Evolutionary conservation across 225 moss, liverwort and hornwort genomes (phyloP).

Genomic region (Straminergon stramineum): DNA sequence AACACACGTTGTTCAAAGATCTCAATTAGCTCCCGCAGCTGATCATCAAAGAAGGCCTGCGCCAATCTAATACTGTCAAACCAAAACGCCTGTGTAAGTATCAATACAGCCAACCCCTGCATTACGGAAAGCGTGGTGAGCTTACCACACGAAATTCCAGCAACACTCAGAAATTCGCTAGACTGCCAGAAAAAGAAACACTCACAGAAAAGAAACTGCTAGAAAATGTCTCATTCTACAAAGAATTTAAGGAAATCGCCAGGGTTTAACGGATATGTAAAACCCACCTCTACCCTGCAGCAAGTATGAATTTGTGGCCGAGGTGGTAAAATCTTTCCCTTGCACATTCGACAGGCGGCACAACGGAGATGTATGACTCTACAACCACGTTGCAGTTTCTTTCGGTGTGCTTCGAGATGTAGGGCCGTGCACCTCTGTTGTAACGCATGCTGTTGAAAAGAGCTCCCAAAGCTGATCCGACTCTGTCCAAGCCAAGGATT

Average conservation of each 20-base stretch:
- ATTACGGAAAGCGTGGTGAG: neutral
- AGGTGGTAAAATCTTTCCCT: neutral
- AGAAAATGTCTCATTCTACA: neutral
- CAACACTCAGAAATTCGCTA: neutral
- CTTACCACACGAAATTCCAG: neutral
- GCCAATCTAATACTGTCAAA: neutral
- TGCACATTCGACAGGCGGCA: constrained; percentile 10
- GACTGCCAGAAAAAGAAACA: neutral
- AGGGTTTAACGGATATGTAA: neutral
- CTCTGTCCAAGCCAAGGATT: neutral
- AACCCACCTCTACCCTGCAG: neutral
- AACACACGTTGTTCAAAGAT: neutral
- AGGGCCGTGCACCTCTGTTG: constrained; percentile 19
- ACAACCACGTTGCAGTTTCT: constrained; percentile 20
- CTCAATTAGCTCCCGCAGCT: neutral
- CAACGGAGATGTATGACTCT: constrained; percentile 41
- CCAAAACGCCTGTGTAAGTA: neutral
- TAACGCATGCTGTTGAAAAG: neutral
- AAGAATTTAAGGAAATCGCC: neutral
- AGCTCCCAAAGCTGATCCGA: neutral
- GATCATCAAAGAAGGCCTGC: neutral
- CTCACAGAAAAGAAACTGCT: neutral
- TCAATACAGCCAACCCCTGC: neutral
- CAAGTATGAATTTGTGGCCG: neutral
- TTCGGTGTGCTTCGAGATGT: neutral